Evolutionary conservation across 768 basidiomycete species (phyloP).

Genomic region (Pisolithus sp.): DNA sequence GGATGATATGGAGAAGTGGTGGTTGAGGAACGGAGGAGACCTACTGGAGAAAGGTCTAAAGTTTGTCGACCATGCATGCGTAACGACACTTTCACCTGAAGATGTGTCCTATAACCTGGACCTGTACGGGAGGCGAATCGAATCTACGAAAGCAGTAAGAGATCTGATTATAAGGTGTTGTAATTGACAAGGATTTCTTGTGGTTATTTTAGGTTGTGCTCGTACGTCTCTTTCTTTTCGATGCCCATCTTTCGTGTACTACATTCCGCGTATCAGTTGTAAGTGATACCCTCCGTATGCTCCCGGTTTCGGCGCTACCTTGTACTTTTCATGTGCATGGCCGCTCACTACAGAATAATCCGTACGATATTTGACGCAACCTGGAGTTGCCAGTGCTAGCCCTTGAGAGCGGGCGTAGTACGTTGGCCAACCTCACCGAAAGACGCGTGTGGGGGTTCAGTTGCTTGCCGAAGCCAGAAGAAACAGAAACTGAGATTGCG

Average conservation of each 20-base stretch:
- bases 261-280: not conserved
- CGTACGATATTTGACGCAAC: not conserved
- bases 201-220: not conserved
- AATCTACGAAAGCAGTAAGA: not conserved
- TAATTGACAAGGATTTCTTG: not conserved
- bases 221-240: not conserved
- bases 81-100: conserved; percentile 19
- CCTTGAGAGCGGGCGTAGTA: not conserved
- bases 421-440: not conserved
- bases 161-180: not conserved
- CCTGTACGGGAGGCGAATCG: not conserved
- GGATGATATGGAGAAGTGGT: conserved; percentile 27
- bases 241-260: not conserved
- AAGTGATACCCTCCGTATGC: conserved; percentile 1
- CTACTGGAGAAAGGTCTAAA: conserved; percentile 29
- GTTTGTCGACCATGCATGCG: conserved; percentile 33
- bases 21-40: conserved; percentile 30
- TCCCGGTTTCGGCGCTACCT: not conserved
- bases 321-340: not conserved
- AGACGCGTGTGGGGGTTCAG: too few relatives aligned
- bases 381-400: too few relatives aligned
- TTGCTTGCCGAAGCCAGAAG: not conserved
- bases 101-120: conserved; percentile 1
- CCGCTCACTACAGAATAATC: not conserved
- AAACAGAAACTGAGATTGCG: not conserved